These are phyloP conservation scores for Boletus tylopilopsis DNA, from an alignment of 768 basidiomycete species.

Conservation along the genomic window DNA sequence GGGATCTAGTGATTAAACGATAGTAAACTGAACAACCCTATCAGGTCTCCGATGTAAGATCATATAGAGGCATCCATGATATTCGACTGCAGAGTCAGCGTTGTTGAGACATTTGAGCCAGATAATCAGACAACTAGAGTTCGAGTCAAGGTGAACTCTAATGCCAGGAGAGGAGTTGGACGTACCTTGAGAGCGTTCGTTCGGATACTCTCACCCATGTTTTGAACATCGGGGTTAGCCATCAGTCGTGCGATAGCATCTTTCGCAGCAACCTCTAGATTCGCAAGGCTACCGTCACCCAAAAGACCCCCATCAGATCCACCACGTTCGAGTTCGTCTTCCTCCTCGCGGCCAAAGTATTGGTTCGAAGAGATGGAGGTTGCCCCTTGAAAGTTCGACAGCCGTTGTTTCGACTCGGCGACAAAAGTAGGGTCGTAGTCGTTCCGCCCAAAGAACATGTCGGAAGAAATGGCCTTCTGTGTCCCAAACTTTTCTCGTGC, in stretches of 20 bases:
- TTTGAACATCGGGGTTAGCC: conserved; percentile 86
- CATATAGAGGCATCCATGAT: background rate
- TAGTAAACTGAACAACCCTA: conserved; percentile 2
- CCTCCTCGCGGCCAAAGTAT: conserved; percentile 93
- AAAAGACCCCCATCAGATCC: conserved; percentile 53
- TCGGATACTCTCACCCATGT: conserved; percentile 73
- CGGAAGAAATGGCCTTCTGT: conserved; percentile 96
- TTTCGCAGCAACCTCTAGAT: conserved; percentile 60
- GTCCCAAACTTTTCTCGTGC: conserved; percentile 88
- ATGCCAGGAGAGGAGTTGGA: conserved; percentile 3
- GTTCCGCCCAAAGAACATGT: conserved; percentile 94
- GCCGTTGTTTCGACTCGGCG: conserved; percentile 75
- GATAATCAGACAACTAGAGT: conserved; percentile 56
- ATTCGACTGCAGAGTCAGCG: conserved; percentile 22
- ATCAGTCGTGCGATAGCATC: conserved; percentile 74
- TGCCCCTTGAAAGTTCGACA: conserved; percentile 86
- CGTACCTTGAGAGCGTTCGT: conserved; percentile 78
- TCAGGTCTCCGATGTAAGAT: background rate
- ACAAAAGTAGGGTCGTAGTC: conserved; percentile 72
- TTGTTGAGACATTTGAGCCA: conserved; percentile 62
- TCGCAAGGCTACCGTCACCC: conserved; percentile 49
- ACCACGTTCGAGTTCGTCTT: conserved; percentile 43
- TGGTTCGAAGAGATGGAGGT: conserved; percentile 92
- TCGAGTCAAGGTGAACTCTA: background rate
- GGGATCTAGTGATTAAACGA: conserved; percentile 14